Evolutionary conservation across 768 basidiomycete genomes (phyloP).

Genomic region (Pleurotus tuoliensis): DNA sequence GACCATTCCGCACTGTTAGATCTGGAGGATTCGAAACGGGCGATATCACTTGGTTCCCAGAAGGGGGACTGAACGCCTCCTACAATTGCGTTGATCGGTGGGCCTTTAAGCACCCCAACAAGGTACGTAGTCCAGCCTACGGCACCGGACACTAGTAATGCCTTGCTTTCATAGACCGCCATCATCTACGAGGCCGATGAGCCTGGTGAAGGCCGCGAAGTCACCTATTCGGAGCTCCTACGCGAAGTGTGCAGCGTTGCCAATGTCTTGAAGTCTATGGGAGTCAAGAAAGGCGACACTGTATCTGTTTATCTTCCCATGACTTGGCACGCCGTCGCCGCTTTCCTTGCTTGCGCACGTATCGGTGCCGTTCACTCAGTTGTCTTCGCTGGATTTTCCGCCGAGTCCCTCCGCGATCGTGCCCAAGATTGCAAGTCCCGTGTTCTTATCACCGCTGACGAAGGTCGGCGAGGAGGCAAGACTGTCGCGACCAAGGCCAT

Average conservation of each 20-base stretch:
- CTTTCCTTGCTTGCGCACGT: constrained; percentile 96
- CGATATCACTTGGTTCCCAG: constrained; percentile 95
- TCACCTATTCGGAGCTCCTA: constrained; percentile 83
- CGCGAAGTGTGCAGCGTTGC: constrained; percentile 87
- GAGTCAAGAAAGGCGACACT: constrained; percentile 93
- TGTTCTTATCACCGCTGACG: constrained; percentile 95
- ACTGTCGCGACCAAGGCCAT: constrained; percentile 92
- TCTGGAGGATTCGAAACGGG: constrained; percentile 81
- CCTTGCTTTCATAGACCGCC: constrained; percentile 55
- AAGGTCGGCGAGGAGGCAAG: constrained; percentile 93
- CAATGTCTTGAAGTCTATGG: constrained; percentile 86
- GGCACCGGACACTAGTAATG: not conserved
- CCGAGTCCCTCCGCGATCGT: constrained; percentile 91
- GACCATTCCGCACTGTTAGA: constrained; percentile 84
- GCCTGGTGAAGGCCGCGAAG: constrained; percentile 69
- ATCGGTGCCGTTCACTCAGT: constrained; percentile 97
- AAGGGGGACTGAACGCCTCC: constrained; percentile 86
- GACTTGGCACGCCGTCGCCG: constrained; percentile 94
- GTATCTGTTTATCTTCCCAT: constrained; percentile 92
- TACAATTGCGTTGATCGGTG: constrained; percentile 99
- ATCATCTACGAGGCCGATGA: constrained; percentile 99
- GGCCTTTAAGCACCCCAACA: constrained; percentile 87
- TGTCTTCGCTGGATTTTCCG: constrained; percentile 95
- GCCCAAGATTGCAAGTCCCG: constrained; percentile 83
- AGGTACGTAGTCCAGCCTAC: constrained; percentile 32